Evolutionary conservation across 345 rosid species (phyloP), one percentile per base, ranked within the genome.

Genomic region (Clarkia xantiana): DNA sequence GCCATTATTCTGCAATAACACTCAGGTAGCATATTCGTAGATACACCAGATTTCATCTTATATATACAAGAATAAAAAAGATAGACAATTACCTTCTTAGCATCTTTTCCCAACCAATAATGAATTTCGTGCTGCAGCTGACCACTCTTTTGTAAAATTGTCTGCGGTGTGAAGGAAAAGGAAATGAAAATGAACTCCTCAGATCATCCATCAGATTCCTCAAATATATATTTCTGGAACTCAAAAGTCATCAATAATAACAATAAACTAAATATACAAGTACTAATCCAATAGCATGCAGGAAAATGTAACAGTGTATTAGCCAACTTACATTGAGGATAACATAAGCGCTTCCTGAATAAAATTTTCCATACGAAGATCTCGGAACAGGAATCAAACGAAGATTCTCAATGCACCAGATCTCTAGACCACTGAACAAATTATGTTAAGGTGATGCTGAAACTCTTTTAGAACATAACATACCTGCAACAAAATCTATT

Each of bases 81-180:
- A 38, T 44, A 11, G 38, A 25, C 6, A 15, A 11, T 17, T n/a
- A 78, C 94, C 91, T 81, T 54, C 40, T 62, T 74, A 44, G 85
- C 81, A 51, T 79, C 73, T 53, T 61, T 76, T 63, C 96, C 96
- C 10, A 79, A 53, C 96, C 96, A 87, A 56, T 81, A 87, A 63
- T 87, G 96, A 51, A 87, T 72, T 45, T 79, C 84, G 54, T 79
- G 71, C 57, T 64, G 77, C 18, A 72, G 71, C 59, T 74, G 49
- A 18, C 81, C 81, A 14, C 56, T 62, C 74, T 74, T 81, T 16
- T 59, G 67, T 64, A 72, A 40, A 66, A 62, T 53, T 20, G 90
- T 84, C 96, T 87, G 77, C 54, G 41, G 10, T 63, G 47, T 4
- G 61, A 12, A 46, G 50, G 44, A 62, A 45, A 39, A 29, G 51